Percentiles rank a stretch among this genome's conserved stretches.
Conservation (phyloP, 352 stramenopile genomes). For the Chrysophaeum taylorii region DNA sequence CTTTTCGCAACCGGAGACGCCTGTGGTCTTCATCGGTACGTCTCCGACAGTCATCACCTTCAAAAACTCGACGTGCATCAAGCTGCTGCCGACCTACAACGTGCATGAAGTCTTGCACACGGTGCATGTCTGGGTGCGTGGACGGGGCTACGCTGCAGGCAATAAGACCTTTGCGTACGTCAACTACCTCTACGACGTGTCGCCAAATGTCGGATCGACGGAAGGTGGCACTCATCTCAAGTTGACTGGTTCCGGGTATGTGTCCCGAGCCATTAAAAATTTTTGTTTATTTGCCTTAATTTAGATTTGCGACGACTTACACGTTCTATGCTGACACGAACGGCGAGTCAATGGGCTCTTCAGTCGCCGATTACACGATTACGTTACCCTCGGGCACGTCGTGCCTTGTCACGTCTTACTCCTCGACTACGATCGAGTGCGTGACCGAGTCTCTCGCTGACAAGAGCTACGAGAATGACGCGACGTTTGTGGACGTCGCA, state of each 20-base stretch:
- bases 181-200: not conserved
- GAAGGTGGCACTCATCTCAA: not conserved
- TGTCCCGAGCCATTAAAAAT: too few relatives aligned
- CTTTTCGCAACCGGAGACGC: constrained; percentile 16
- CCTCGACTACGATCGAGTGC: not conserved
- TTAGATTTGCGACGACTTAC: not conserved
- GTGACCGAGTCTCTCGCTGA: not conserved
- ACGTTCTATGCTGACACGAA: not conserved
- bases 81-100: constrained; percentile 7
- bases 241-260: not conserved
- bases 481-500: not conserved
- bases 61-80: not conserved
- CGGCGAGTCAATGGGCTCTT: not conserved
- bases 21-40: constrained; percentile 15
- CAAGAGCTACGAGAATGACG: not conserved
- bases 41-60: constrained; percentile 4
- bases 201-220: not conserved
- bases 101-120: not conserved
- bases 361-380: not conserved
- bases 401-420: not conserved
- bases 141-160: not conserved
- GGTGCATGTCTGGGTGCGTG: not conserved
- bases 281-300: too few relatives aligned
- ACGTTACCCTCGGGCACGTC: not conserved
- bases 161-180: not conserved